Evolutionary conservation across 2,329 filamentous ascomycete species (phyloP), one percentile per base, ranked within the genome.

Genomic region (Colletotrichum sojae): DNA sequence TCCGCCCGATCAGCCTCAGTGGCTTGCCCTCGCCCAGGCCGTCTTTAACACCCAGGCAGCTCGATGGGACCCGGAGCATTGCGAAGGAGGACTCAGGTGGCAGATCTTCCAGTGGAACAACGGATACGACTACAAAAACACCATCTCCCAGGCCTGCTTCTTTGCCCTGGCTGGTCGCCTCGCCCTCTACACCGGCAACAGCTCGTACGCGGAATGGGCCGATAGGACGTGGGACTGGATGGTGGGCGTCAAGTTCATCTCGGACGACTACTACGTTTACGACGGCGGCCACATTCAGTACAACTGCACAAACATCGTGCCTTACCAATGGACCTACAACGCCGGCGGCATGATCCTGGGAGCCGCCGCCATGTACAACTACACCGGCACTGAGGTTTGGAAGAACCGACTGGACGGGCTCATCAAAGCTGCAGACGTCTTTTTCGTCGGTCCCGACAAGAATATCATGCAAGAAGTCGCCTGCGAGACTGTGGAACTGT

Each of bases 51-150:
- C 90, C 2, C 93, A 95, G 75, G 90, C 89, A 2, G 83, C 84
- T 31, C 88, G 93, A 45, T 96, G 93, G 94, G 92, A 95, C 71
- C 83, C 78, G 1, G 79, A 84, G 1, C 82, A 88, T 59, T 97
- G 94, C 73, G 85, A 84, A n/a, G 94, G 94, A 48, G 94, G 94
- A 6, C 78, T 96, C 58, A 88, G 92, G 71, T 95, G 93, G 93
- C 94, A 97, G 80, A 94, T 97, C 55, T 95, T 92, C 77, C 85
- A 88, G 1, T 94, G 93, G 83, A 96, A 97, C 76, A 89, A 87
- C 48, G 94, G 94, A 15, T 97, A 91, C 80, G 87, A 91, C 74
- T 94, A 95, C 85, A 96, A 90, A 75, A 90, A 90, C 69, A 85
- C 88, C 2, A 89, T 90, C 68, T 89, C 88, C 0, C 88, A 90